A percentile compares a stretch with the other conserved stretches of the same genome.
phyloP scores from a whole-genome alignment of 331 rosid species.

The Erythrophleum ivorense region DNA sequence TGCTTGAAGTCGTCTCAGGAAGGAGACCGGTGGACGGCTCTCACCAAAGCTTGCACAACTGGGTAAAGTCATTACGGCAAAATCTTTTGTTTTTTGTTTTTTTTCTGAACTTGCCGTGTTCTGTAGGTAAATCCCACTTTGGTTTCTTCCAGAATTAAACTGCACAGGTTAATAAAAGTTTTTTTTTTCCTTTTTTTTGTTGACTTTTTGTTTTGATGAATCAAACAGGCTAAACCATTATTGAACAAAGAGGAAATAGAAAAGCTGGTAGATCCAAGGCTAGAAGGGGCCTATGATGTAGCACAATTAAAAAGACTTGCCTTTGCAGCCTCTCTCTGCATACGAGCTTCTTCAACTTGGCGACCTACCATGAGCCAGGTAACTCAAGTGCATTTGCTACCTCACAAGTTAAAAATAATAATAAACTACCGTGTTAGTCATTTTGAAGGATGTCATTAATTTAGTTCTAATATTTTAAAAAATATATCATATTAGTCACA shows the following conservation, averaged over 20 bases:
- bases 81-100: background rate
- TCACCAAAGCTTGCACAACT: conserved; percentile 89
- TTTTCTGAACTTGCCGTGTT: conserved; percentile 28
- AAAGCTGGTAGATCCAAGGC: conserved; percentile 81
- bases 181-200: background rate
- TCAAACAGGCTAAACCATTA: conserved; percentile 87
- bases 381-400: too few species aligned
- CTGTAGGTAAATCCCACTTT: conserved; percentile 19
- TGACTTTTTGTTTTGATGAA: background rate
- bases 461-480: background rate
- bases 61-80: conserved; percentile 55
- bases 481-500: background rate
- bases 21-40: conserved; percentile 91
- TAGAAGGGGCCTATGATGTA: conserved; percentile 72
- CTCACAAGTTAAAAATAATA: background rate
- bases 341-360: conserved; percentile 82
- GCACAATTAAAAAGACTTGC: conserved; percentile 65
- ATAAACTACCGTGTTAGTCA: too few species aligned
- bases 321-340: conserved; percentile 87
- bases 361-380: conserved; percentile 95
- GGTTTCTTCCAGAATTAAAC: conserved; percentile 34
- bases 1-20: conserved; percentile 86
- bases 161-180: background rate
- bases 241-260: conserved; percentile 76
- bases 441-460: background rate